These are phyloP conservation scores for Phlyctochytrium arcticum DNA, from an alignment of 192 early-diverging fungal genomes.

Conservation along the genomic window DNA sequence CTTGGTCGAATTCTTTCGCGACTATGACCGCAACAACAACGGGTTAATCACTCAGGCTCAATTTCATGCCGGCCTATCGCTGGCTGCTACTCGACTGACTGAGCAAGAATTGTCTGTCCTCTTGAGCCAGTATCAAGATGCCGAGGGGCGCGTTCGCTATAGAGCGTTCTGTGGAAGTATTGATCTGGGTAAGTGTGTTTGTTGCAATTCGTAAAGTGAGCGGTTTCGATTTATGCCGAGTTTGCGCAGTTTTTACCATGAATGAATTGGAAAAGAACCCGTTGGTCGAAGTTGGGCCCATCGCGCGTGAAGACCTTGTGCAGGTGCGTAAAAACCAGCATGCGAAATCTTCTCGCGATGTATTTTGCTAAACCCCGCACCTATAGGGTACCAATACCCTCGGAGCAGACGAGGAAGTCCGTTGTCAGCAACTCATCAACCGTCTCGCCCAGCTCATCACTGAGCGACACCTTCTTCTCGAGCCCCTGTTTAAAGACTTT, in stretches of 20 bases:
- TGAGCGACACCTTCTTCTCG: conserved; percentile 39
- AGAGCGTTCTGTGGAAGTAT: conserved; percentile 41
- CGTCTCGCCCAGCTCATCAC: conserved; percentile 32
- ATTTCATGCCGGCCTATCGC: conserved; percentile 43
- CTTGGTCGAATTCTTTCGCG: conserved; percentile 51
- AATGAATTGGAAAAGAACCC: conserved; percentile 48
- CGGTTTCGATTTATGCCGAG: too few species aligned
- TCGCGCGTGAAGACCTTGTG: conserved; percentile 39
- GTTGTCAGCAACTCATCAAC: conserved; percentile 36
- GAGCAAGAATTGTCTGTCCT: conserved; percentile 32
- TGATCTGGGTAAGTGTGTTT: conserved; percentile 32
- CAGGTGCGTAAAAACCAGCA: too few species aligned
- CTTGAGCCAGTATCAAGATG: conserved; percentile 29
- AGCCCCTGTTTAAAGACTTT: conserved; percentile 53
- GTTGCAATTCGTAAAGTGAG: not conserved
- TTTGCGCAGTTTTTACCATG: conserved; percentile 52
- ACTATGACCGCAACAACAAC: conserved; percentile 54
- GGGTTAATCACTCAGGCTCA: conserved; percentile 44
- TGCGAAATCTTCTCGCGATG: too few species aligned
- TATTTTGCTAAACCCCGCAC: too few species aligned
- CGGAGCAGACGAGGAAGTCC: conserved; percentile 34
- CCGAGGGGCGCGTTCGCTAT: conserved; percentile 39
- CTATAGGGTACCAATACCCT: conserved; percentile 38
- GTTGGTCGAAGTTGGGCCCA: conserved; percentile 39
- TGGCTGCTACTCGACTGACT: conserved; percentile 31